Base-by-base conservation (phyloP, 2,329 filamentous ascomycete species). In the Seiridium unicorne region DNA sequence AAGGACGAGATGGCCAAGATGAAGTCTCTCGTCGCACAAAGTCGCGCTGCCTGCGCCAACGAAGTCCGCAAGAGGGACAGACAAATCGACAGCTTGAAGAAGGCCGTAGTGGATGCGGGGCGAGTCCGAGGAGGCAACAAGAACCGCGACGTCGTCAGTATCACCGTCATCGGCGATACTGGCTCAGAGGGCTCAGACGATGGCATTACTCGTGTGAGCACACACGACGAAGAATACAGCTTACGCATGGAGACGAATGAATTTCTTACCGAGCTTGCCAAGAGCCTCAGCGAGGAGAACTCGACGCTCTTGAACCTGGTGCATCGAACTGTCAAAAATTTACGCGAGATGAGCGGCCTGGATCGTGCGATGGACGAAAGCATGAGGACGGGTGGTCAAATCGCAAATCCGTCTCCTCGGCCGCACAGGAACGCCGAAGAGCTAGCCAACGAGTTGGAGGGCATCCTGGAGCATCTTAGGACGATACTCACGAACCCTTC, bases 401-500 rank as follows among this genome's bases (percentile, higher is more conserved):
- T 65, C 1, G 68, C 70, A 38, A 69, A 69, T 0, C 63, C 72
- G 26, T 68, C 55, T 18, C 51, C 60, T 3, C 61, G 70, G 10
- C 62, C 73, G 8, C 76, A 77, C 34, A 75, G 75, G 36, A 75
- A 72, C 51, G 79, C 79, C 49, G 79, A 92, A 66, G 90, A 93
- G 49, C 83, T 98, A 62, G 86, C 89, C 0, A 72, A 77, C 7
- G 90, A 96, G 64, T 86, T 97, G 76, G 89, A 93, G 57, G 80
- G 80, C 5, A 88, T 96, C 8, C 81, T 98, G 62, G 87, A 90
- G 40, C 92, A 96, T 70, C 84, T 99, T 64, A 86, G 90, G 65
- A 89, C 84, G 2, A 85, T 99, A 44, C 81, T 99, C 49, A 97
- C 93, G 7, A 98, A 98, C 70, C 95, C 95, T 1, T 96, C 93